These are phyloP conservation scores for Pythium folliculosum DNA, from an alignment of 352 stramenopile genomes.

Conservation along the genomic window DNA sequence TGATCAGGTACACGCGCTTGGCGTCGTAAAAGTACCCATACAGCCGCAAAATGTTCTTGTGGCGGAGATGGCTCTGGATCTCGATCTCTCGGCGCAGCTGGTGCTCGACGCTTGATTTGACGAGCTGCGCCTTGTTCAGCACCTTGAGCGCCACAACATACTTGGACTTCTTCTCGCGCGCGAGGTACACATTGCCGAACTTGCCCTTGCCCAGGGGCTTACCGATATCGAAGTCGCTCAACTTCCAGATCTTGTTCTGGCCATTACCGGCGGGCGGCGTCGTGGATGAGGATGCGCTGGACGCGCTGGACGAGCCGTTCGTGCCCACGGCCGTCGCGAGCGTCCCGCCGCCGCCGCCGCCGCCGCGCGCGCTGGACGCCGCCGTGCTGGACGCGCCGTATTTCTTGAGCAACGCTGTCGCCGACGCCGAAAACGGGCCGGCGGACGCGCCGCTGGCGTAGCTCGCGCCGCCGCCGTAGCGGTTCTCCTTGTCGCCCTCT, in stretches of 20 bases:
- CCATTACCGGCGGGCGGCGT: background rate
- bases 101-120: slow-evolving; percentile 97
- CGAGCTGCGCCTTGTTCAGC: slow-evolving; percentile 97
- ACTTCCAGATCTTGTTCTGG: slow-evolving; percentile 78
- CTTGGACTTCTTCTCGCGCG: slow-evolving; percentile 96
- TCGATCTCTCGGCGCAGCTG: slow-evolving; percentile 99
- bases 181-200: slow-evolving; percentile 99
- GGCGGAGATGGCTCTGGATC: slow-evolving; percentile 98
- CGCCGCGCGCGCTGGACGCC: background rate
- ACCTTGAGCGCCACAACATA: slow-evolving; percentile 99
- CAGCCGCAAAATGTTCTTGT: slow-evolving; percentile 97
- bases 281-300: slow-evolving; percentile 11
- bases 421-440: slow-evolving; percentile 5
- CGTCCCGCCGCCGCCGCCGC: background rate
- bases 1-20: slow-evolving; percentile 99
- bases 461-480: slow-evolving; percentile 8
- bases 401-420: slow-evolving; percentile 35
- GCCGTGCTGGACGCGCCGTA: slow-evolving; percentile 23
- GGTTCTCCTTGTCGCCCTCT: slow-evolving; percentile 73
- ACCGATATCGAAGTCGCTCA: slow-evolving; percentile 99
- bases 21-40: slow-evolving; percentile 99
- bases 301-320: slow-evolving; percentile 16
- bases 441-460: slow-evolving; percentile 4
- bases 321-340: slow-evolving; percentile 4
- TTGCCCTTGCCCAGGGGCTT: slow-evolving; percentile 98